Base-by-base conservation (phyloP, 2,329 filamentous ascomycete species). In the Fusarium palustre region DNA sequence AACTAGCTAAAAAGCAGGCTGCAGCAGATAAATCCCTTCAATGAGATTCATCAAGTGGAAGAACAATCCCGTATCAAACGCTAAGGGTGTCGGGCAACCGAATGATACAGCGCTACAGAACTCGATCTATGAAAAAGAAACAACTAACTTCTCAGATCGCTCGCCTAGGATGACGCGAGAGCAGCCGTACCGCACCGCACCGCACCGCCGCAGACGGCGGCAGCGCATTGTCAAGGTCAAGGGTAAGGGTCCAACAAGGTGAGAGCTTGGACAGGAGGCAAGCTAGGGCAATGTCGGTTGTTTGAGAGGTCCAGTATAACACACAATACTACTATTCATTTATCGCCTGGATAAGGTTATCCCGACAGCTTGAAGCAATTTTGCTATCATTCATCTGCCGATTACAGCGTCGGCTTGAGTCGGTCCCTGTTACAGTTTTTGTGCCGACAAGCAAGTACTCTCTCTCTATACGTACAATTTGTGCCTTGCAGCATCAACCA, bases 401-500 rank as follows among this genome's bases (percentile, higher is more conserved):
- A 56, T 43, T 45, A 58, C 41, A 59, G 31, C 15, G 38, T 49
- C 63, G 62, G 63, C 50, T 68, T 53, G 25, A 34, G 48, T 46
- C 50, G 47, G 59, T 34, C 59, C 15, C 41, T 43, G 22, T 31
- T 45, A 45, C 42, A 30, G 42, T 30, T 11, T 28, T 39, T 28
- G 13, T 50, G 24, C 48, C 34, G 48, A 50, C 24, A 24, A 33
- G 13, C 18, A 49, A 18, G 24, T 20, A 30, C 7, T 33, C 36
- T 22, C n/a, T 53, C 33, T 46, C 28, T 28, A 47, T 28, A 47
- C 11, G 48, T 48, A 50, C 24, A 56, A 53, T 55, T 45, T 69
- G 68, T 70, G 46, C 68, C 68, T 70, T 70, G 68, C 66, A 69
- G 66, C 20, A 58, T 55, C 25, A 68, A 25, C 55, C 31, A 46